Evolutionary conservation across 2,329 filamentous ascomycete genomes (phyloP).

Genomic region (Phialophora verrucosa): DNA sequence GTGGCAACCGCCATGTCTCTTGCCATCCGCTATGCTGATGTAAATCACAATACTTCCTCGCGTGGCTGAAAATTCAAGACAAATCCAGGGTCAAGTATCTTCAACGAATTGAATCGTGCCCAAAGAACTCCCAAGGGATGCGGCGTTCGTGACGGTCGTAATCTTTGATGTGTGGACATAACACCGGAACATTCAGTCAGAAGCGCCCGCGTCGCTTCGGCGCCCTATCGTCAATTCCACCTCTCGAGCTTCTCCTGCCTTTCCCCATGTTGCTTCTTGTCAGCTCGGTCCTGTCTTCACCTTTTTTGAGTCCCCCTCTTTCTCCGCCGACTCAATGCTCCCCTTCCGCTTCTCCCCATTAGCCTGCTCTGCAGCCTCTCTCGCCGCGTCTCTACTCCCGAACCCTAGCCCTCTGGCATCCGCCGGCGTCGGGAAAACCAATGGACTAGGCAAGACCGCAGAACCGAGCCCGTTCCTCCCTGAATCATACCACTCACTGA

Average conservation of each 20-base stretch:
- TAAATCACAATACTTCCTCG: not conserved
- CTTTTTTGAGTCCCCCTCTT: constrained; percentile 35
- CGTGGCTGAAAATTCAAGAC: not conserved
- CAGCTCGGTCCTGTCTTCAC: constrained; percentile 34
- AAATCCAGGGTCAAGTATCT: not conserved
- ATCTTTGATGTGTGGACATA: not conserved
- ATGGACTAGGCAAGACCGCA: constrained; percentile 90
- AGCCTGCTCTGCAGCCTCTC: constrained; percentile 23
- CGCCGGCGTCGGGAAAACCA: constrained; percentile 47
- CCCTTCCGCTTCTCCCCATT: constrained; percentile 38
- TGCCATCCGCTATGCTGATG: not conserved
- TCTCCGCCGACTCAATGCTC: constrained; percentile 30
- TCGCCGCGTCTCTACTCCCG: constrained; percentile 31
- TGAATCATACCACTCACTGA: constrained; percentile 76
- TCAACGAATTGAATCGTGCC: constrained; percentile 1
- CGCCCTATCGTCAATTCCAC: not conserved
- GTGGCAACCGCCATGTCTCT: too few species aligned
- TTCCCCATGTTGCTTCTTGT: not conserved
- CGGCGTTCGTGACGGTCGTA: not conserved
- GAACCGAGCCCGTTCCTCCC: constrained; percentile 62
- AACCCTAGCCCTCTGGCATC: constrained; percentile 30
- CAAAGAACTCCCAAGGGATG: not conserved
- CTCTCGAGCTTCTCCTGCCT: not conserved
- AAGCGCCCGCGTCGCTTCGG: not conserved
- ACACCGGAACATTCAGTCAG: not conserved